Base-by-base conservation (phyloP, 2,329 filamentous ascomycete genomes). In the Sporothrix phasma region DNA sequence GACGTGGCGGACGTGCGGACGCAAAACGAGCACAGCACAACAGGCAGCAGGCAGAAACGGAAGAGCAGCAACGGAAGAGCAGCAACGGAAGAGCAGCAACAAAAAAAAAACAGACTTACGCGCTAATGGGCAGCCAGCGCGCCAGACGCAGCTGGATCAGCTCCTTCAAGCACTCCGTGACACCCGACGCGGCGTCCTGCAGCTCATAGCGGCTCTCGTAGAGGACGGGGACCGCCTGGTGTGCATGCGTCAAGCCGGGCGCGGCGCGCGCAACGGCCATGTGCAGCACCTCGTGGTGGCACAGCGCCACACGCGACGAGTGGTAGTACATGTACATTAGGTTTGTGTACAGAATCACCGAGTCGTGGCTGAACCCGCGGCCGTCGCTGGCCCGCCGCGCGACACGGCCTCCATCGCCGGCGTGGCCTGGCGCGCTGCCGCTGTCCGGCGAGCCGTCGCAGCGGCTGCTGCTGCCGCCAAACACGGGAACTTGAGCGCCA, bases 191-290 rank as follows among this genome's bases (percentile, higher is more conserved):
- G 3, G 67, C 67, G 13, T 67, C 67, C 41, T 67, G 65, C 47
- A 68, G 65, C 41, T 68, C 67, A 41, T 51, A 58, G 37, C 67
- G 62, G 56, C 64, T 68, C 56, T 67, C 66, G 26, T 63, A 65
- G 60, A 67, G 45, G 13, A 43, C 41, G 1, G 64, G 56, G 7
- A 61, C 22, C 10, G 61, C 31, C 41, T 58, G 61, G 53, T 26
- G 37, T 41, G 39, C 51, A 37, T 39, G 45, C 22, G 43, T 45
- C 7, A 72, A 67, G 26, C 69, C 66, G 60, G 71, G 68, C 24
- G 73, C 69, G 46, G 75, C 73, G 66, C 74, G 74, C 4, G 74
- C 72, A 24, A 77, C 74, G n/a, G 76, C 77, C 3, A 78, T 70
- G 19, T 79, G 67, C 8, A 68, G 65, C 24, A 67, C 62, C 53